A percentile compares a stretch with the other conserved stretches of the same genome.
Evolutionary conservation across 2,329 filamentous ascomycete genomes (phyloP).

Genomic region (Cladosporium austrohemisphaericum): DNA sequence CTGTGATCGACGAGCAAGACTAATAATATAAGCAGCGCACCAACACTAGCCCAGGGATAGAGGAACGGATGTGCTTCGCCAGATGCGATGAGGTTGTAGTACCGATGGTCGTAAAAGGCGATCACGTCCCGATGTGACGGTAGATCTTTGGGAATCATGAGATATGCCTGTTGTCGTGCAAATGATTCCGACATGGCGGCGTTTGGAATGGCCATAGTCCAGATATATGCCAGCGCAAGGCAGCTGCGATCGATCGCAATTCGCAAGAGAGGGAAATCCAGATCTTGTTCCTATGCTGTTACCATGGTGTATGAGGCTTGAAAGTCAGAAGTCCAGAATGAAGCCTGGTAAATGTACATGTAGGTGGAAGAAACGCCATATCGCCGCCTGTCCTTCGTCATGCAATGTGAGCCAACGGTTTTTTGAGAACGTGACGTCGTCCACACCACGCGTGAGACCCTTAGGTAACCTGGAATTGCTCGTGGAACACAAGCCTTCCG

Average conservation of each 20-base stretch:
- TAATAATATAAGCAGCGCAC: slow-evolving; percentile 41
- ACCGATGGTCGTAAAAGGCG: slow-evolving; percentile 35
- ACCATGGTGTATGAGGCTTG: too few relatives aligned
- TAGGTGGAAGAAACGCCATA: too few relatives aligned
- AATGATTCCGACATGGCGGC: background rate
- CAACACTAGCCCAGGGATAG: slow-evolving; percentile 42
- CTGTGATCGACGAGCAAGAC: slow-evolving; percentile 52
- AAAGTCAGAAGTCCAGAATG: too few relatives aligned
- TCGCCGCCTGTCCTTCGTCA: slow-evolving; percentile 8
- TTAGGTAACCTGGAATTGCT: too few relatives aligned
- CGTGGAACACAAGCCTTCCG: background rate
- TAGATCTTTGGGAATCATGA: slow-evolving; percentile 1
- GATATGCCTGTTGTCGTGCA: background rate
- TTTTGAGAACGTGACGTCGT: slow-evolving; percentile 11
- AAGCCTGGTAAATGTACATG: too few relatives aligned
- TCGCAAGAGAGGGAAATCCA: background rate
- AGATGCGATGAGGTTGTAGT: slow-evolving; percentile 37
- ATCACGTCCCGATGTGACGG: slow-evolving; percentile 3
- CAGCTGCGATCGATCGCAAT: background rate
- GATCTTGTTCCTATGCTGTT: background rate
- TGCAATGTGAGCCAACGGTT: slow-evolving; percentile 7
- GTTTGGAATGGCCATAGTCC: background rate
- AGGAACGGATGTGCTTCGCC: slow-evolving; percentile 41
- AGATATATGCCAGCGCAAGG: too few relatives aligned
- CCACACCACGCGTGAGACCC: background rate